Base-by-base conservation (phyloP, 148 eudicot genomes). In the Silene latifolia region DNA sequence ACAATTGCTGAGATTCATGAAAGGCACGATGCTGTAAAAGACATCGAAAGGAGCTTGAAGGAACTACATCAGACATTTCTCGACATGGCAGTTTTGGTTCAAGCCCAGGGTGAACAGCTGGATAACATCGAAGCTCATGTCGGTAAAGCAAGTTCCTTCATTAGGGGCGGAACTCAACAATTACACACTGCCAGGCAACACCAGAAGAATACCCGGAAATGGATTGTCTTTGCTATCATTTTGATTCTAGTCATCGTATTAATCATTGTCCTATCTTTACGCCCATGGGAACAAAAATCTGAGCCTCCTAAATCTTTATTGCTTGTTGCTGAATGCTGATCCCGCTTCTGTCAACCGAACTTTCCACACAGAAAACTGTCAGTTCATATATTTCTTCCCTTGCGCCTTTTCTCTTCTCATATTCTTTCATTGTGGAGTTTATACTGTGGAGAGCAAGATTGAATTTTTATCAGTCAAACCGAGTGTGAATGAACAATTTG, bases 71-170 rank as follows among this genome's bases (percentile, higher is more conserved):
- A 88, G 47, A 86, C 85, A 29, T 88, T 86, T 62, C 58, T 84
- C 61, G 89, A 88, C 69, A 84, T 88, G 91, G 82, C 91, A 10
- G 91, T 86, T 53, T 73, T 86, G 69, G 91, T 88, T 7, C 70
- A 88, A 24, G 57, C 46, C n/a, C 91, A 88, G 48, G 91, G 91
- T 0, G 85, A 82, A 66, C 89, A 86, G 44, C 8, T 88, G 19
- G 82, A 86, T 39, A 80, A 83, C 67, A 86, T 88, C 1, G 86
- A 88, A 82, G 86, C 74, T 20, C 83, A 88, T 29, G 88, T 88
- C 47, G 61, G 32, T 3, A 71, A 86, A 62, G 89, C 89, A 1
- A 73, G 74, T 44, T 88, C 91, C 1, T 84, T 51, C 7, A 84
- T 86, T 7, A 78, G 82, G 19, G 80, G 82, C 19, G 91, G 89